A percentile compares a stretch with the other conserved stretches of the same genome.
Conservation (phyloP, 1,139 yeast genomes). For the Yamadazyma membranifaciens region DNA sequence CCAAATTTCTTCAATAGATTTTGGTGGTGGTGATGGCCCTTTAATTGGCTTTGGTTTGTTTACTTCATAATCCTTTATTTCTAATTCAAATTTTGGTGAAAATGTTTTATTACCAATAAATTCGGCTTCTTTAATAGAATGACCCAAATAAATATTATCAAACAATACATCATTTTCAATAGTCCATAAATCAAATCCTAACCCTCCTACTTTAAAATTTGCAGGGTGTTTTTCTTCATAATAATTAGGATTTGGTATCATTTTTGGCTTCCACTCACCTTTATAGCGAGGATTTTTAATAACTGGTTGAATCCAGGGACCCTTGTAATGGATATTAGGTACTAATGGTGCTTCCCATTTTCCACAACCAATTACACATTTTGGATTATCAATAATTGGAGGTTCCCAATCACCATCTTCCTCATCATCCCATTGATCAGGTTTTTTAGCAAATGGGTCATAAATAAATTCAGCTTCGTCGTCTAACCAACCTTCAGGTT, state of each 20-base stretch:
- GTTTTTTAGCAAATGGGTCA: slow-evolving; percentile 65
- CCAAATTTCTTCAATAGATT: slow-evolving; percentile 35
- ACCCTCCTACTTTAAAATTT: slow-evolving; percentile 68
- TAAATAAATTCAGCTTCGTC: slow-evolving; percentile 52
- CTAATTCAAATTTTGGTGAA: slow-evolving; percentile 58
- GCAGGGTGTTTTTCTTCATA: slow-evolving; percentile 60
- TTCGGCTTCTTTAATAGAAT: slow-evolving; percentile 80
- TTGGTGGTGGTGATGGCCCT: slow-evolving; percentile 42
- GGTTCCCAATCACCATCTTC: slow-evolving; percentile 85
- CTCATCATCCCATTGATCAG: slow-evolving; percentile 82
- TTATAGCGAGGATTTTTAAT: slow-evolving; percentile 71
- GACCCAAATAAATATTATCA: slow-evolving; percentile 84
- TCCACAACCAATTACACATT: slow-evolving; percentile 78
- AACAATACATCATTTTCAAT: slow-evolving; percentile 74
- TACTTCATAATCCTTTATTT: slow-evolving; percentile 37
- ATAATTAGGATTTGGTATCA: slow-evolving; percentile 67
- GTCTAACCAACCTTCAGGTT: slow-evolving; percentile 83
- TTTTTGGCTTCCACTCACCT: slow-evolving; percentile 77
- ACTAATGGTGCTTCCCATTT: slow-evolving; percentile 56
- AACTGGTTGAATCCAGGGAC: slow-evolving; percentile 72
- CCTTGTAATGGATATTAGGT: slow-evolving; percentile 68
- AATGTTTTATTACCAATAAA: slow-evolving; percentile 74
- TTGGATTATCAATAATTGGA: slow-evolving; percentile 69
- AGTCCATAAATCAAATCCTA: slow-evolving; percentile 91
- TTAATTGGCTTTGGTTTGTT: slow-evolving; percentile 39